phyloP scores from a whole-genome alignment of 2,329 filamentous ascomycete species.

The Ceratocystiopsis sp. region DNA sequence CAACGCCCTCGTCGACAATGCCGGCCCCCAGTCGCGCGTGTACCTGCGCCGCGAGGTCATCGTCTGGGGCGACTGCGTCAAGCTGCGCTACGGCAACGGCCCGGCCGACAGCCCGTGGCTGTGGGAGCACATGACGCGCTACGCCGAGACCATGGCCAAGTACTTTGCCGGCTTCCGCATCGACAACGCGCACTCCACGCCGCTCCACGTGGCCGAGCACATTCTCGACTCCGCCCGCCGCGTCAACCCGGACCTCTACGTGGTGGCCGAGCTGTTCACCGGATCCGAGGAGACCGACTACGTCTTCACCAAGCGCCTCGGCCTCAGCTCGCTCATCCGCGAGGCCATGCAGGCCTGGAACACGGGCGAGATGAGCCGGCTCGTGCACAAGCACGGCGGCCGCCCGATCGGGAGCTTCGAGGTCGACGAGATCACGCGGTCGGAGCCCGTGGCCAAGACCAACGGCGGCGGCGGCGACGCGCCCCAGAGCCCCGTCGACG shows the following conservation, averaged over 20 bases:
- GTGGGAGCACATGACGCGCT: slow-evolving; percentile 91
- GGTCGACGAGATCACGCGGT: slow-evolving; percentile 61
- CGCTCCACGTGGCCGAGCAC: slow-evolving; percentile 84
- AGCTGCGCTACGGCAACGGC: slow-evolving; percentile 71
- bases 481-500: slow-evolving; percentile 25
- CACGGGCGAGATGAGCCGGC: slow-evolving; percentile 75
- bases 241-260: slow-evolving; percentile 72
- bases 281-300: slow-evolving; percentile 94
- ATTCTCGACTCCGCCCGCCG: slow-evolving; percentile 85
- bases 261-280: slow-evolving; percentile 90
- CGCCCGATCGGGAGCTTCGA: slow-evolving; percentile 95
- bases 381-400: slow-evolving; percentile 87
- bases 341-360: slow-evolving; percentile 99
- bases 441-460: slow-evolving; percentile 29
- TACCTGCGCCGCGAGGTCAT: slow-evolving; percentile 95
- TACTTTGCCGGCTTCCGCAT: slow-evolving; percentile 93
- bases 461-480: slow-evolving; percentile 31
- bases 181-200: slow-evolving; percentile 95
- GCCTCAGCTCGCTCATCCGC: slow-evolving; percentile 78
- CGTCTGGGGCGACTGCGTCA: slow-evolving; percentile 96
- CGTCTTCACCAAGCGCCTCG: slow-evolving; percentile 82
- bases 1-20: slow-evolving; percentile 85
- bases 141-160: slow-evolving; percentile 81
- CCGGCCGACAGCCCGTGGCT: slow-evolving; percentile 80
- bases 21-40: slow-evolving; percentile 74